These are phyloP conservation scores for Scheffersomyces ergatensis DNA, from an alignment of 805 yeast species.

Conservation along the genomic window DNA sequence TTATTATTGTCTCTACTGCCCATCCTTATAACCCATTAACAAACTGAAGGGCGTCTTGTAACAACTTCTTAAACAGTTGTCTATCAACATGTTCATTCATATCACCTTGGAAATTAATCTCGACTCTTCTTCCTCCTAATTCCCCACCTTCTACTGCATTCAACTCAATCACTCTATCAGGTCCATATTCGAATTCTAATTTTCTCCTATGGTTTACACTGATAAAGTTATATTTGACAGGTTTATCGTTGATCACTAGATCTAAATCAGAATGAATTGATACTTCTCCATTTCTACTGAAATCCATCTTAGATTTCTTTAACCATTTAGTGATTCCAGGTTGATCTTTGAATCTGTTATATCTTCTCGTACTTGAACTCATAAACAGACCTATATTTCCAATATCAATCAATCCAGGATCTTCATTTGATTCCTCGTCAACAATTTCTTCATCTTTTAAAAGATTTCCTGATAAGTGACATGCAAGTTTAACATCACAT, in stretches of 20 bases:
- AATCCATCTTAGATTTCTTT: constrained; percentile 32
- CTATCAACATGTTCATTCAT: constrained; percentile 16
- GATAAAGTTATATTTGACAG: constrained; percentile 44
- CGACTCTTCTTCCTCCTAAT: constrained; percentile 52
- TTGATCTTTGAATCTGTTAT: constrained; percentile 30
- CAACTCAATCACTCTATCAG: constrained; percentile 35
- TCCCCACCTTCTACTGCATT: constrained; percentile 56
- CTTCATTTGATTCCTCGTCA: background rate
- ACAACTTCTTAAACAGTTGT: constrained; percentile 19
- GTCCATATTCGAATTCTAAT: constrained; percentile 38
- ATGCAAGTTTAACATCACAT: constrained; percentile 46
- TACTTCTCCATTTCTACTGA: constrained; percentile 39
- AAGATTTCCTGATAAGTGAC: constrained; percentile 35
- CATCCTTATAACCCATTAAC: background rate
- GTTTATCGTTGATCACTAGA: constrained; percentile 33
- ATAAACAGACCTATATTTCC: constrained; percentile 3
- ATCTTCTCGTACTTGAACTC: constrained; percentile 20
- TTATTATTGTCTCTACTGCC: too few species aligned
- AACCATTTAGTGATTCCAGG: constrained; percentile 44
- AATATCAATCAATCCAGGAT: background rate
- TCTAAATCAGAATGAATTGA: constrained; percentile 31
- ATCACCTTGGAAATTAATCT: constrained; percentile 46
- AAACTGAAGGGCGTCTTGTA: constrained; percentile 17
- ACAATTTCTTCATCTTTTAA: constrained; percentile 13
- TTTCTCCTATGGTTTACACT: constrained; percentile 43